A percentile compares a stretch with the other conserved stretches of the same genome.
Conservation (phyloP, 2,329 filamentous ascomycete genomes). For the Colletotrichum sp. region DNA sequence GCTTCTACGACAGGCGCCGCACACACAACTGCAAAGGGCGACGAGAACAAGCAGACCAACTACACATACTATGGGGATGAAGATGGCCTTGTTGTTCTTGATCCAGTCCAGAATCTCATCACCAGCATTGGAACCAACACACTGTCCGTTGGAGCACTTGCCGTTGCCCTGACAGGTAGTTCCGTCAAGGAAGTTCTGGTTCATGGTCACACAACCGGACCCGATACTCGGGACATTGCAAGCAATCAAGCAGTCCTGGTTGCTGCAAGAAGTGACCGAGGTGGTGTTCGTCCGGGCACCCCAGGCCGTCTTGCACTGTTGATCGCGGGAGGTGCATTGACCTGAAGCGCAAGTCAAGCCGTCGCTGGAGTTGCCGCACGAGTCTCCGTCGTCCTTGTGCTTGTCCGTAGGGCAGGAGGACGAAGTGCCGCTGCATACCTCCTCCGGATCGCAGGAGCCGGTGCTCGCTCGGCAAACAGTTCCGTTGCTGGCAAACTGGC, state of each 20-base stretch:
- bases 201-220: constrained; percentile 72
- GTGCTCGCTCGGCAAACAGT: constrained; percentile 83
- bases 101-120: constrained; percentile 81
- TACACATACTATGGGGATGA: constrained; percentile 78
- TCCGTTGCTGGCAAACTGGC: constrained; percentile 68
- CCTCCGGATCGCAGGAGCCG: constrained; percentile 83
- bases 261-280: constrained; percentile 80
- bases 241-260: constrained; percentile 69
- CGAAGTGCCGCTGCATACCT: constrained; percentile 77
- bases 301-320: constrained; percentile 87
- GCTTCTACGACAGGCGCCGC: constrained; percentile 40
- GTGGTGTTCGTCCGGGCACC: constrained; percentile 75
- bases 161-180: constrained; percentile 85
- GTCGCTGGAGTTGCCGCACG: constrained; percentile 68
- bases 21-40: constrained; percentile 70
- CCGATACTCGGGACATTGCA: constrained; percentile 77
- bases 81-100: constrained; percentile 74
- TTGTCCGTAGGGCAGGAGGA: constrained; percentile 77
- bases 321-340: constrained; percentile 90
- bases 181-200: constrained; percentile 93
- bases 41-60: constrained; percentile 73
- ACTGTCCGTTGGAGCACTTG: constrained; percentile 78
- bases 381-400: constrained; percentile 70
- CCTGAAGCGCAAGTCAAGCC: constrained; percentile 84
- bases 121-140: constrained; percentile 71